Conservation (phyloP, 2,329 filamentous ascomycete genomes). For the Fusarium udum region DNA sequence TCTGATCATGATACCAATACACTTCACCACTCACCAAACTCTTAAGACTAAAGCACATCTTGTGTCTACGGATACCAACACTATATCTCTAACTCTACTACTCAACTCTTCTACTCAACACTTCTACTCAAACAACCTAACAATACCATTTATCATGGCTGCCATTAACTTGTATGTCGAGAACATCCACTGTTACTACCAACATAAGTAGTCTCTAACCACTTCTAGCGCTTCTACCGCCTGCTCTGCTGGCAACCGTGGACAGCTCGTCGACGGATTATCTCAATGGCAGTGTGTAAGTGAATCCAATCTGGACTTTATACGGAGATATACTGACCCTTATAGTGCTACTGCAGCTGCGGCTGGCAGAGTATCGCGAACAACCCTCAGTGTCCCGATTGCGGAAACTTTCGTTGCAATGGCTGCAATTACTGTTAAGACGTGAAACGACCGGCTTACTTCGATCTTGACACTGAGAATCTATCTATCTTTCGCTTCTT, state of each 20-base stretch:
- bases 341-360: neutral
- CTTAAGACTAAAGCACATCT: neutral
- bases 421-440: constrained; percentile 32
- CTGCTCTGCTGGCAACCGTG: neutral
- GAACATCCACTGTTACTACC: too few species aligned
- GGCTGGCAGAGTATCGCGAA: neutral
- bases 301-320: too few species aligned
- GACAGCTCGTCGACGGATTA: neutral
- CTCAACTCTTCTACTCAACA: neutral
- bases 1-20: neutral
- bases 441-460: fast-evolving
- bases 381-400: neutral
- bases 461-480: too few species aligned
- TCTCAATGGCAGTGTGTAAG: constrained; percentile 9
- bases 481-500: neutral
- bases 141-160: constrained; percentile 1
- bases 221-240: neutral
- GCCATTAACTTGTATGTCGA: neutral
- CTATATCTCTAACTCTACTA: neutral
- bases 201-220: neutral
- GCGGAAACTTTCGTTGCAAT: constrained; percentile 20
- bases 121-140: neutral
- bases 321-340: too few species aligned
- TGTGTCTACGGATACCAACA: neutral
- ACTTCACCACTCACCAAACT: neutral